These are phyloP conservation scores for Camelina neglecta DNA, from an alignment of 345 rosid genomes.

Conservation along the genomic window DNA sequence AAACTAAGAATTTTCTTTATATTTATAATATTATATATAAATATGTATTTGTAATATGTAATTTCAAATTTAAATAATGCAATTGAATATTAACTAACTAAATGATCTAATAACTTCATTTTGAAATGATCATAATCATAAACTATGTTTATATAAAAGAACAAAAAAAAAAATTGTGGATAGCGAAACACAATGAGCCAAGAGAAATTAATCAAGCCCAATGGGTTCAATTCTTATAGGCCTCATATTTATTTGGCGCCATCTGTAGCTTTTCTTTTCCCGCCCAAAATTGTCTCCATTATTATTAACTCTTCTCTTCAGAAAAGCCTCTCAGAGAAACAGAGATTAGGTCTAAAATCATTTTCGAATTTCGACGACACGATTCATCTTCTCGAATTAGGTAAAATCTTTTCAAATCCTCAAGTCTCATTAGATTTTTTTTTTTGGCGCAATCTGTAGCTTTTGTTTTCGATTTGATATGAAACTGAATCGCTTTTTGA, in stretches of 20 bases:
- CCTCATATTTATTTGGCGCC: slow-evolving; percentile 30
- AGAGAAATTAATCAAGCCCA: background rate
- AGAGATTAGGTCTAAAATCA: background rate
- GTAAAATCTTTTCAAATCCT: background rate
- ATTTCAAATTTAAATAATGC: slow-evolving; percentile 13
- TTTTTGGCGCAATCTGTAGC: too few species aligned
- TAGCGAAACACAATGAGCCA: background rate
- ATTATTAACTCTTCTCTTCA: background rate
- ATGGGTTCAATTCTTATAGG: background rate
- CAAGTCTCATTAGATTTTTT: too few species aligned
- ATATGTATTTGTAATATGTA: background rate
- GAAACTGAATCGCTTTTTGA: background rate
- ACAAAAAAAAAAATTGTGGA: background rate
- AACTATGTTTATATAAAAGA: background rate
- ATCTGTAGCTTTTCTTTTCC: slow-evolving; percentile 7
- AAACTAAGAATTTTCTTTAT: background rate
- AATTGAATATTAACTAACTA: background rate
- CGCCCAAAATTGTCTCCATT: slow-evolving; percentile 27
- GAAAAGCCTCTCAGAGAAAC: slow-evolving; percentile 4
- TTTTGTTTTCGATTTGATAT: background rate
- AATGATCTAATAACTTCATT: too few species aligned
- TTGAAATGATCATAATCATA: background rate
- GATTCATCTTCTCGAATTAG: slow-evolving; percentile 33
- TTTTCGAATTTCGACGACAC: slow-evolving; percentile 7
- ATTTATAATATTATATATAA: too few species aligned